Conservation (phyloP, 1,284 basidiomycete species). For the Apiotrichum laibachii region DNA sequence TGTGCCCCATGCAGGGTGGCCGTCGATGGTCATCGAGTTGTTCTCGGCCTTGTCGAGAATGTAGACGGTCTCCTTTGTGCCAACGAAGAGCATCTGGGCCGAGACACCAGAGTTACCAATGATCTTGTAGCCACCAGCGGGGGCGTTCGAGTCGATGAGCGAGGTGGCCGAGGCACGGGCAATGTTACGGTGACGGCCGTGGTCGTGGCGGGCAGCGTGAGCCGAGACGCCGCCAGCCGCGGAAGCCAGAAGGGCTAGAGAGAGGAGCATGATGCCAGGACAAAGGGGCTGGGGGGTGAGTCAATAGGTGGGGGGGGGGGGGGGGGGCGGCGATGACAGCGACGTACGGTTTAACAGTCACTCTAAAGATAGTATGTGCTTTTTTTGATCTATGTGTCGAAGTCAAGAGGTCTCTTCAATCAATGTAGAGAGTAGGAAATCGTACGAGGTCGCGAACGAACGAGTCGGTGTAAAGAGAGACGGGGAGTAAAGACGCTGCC, state of each 20-base stretch:
- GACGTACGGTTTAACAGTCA: too few species aligned
- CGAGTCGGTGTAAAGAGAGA: too few species aligned
- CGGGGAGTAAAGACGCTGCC: too few species aligned
- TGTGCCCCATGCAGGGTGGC: slow-evolving; percentile 51
- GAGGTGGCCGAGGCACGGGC: slow-evolving; percentile 8
- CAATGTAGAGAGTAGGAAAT: too few species aligned
- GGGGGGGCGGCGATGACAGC: too few species aligned
- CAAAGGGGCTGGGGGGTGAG: too few species aligned
- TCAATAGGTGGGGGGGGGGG: too few species aligned
- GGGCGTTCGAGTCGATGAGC: slow-evolving; percentile 15
- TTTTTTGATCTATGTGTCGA: too few species aligned
- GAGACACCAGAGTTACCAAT: slow-evolving; percentile 50
- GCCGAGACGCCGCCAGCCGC: slow-evolving; percentile 3
- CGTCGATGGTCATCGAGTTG: slow-evolving; percentile 59
- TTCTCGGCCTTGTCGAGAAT: slow-evolving; percentile 58
- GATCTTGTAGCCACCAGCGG: slow-evolving; percentile 39
- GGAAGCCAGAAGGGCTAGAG: slow-evolving; percentile 9
- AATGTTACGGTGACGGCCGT: slow-evolving; percentile 23
- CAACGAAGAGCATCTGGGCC: slow-evolving; percentile 51
- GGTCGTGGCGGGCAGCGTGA: slow-evolving; percentile 4
- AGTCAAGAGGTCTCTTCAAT: too few species aligned
- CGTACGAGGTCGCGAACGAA: too few species aligned
- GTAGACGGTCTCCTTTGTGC: slow-evolving; percentile 53
- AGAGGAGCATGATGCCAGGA: slow-evolving; percentile 9
- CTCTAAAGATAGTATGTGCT: too few species aligned